Evolutionary conservation across 768 basidiomycete species (phyloP), one percentile per base, ranked within the genome.

Genomic region (Tylopilus subfusipes): DNA sequence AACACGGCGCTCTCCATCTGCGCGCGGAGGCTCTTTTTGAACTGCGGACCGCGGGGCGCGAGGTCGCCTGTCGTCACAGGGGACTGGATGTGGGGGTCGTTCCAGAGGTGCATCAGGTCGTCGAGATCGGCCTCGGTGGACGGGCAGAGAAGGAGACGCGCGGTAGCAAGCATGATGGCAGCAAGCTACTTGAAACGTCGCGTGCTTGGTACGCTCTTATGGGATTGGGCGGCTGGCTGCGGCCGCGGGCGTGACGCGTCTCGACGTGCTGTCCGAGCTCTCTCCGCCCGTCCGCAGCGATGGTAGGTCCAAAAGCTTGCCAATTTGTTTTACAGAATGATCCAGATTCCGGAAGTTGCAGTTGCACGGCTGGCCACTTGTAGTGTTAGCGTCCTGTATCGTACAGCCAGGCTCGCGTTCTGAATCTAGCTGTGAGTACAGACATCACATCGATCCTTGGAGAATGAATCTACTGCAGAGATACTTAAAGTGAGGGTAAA

Each of bases 101-200:
- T 69, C 63, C 66, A 68, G 49, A 75, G 62, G 31, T 4, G 42
- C 12, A 62, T 42, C 22, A 75, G 53, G 34, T 66, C 64, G 34
- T 67, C 62, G 34, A 73, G 58, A 49, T 76, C 75, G 36, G 63
- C 61, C 18, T 70, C 63, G 48, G 60, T 27, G 54, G 64, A 70
- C 10, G 71, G 65, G 14, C 72, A 75, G 11, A 75, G 63, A 18
- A 64, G 56, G 14, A 75, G 63, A 21, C 67, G 71, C 21, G 71
- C 49, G 12, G 74, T 75, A 24, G 63, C 63, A 53, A 70, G 62
- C 63, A 70, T 69, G 47, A 27, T 2, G 12, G 38, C 18, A 14
- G 34, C 36, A 27, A 3, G 25, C 4, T 27, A 27, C 7, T 16
- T 36, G 34, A 36, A 36, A 36, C n/a, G 38, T 36, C 36, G 36